These are phyloP conservation scores for Arabidopsis lyrata DNA, from an alignment of 441 rosid species.

Conservation along the genomic window DNA sequence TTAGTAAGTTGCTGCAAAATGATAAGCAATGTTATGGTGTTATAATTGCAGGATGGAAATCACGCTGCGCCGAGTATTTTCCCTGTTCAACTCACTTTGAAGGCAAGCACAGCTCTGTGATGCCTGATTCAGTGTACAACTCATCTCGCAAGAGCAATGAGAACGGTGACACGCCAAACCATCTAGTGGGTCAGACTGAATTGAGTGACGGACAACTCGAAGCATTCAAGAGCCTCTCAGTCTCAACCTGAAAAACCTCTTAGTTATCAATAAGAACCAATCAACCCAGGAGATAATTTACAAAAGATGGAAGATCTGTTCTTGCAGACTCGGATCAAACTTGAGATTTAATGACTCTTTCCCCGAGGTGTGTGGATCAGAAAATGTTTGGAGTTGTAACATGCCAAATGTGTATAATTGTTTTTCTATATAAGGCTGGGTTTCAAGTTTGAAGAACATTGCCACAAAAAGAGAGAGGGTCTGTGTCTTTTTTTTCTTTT, in stretches of 20 bases:
- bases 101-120: constrained; percentile 71
- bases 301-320: constrained; percentile 31
- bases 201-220: constrained; percentile 78
- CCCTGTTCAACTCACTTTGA: constrained; percentile 82
- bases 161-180: constrained; percentile 62
- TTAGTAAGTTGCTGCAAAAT: constrained; percentile 12
- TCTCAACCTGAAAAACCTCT: constrained; percentile 48
- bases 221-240: constrained; percentile 73
- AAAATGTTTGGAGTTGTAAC: constrained; percentile 43
- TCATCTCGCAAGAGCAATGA: constrained; percentile 51
- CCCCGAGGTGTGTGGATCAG: constrained; percentile 34
- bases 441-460: constrained; percentile 39
- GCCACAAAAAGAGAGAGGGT: constrained; percentile 30
- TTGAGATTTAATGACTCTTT: constrained; percentile 21
- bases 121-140: constrained; percentile 58
- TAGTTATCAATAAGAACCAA: constrained; percentile 34
- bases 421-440: constrained; percentile 39
- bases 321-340: constrained; percentile 25
- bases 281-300: constrained; percentile 21
- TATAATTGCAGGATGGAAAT: constrained; percentile 86
- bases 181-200: constrained; percentile 50
- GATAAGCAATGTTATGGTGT: constrained; percentile 5
- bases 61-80: constrained; percentile 71
- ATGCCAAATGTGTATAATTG: constrained; percentile 48
- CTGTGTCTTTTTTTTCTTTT: background rate